These are phyloP conservation scores for Vaccinium myrtillus DNA, from an alignment of 148 eudicot genomes.

Conservation along the genomic window DNA sequence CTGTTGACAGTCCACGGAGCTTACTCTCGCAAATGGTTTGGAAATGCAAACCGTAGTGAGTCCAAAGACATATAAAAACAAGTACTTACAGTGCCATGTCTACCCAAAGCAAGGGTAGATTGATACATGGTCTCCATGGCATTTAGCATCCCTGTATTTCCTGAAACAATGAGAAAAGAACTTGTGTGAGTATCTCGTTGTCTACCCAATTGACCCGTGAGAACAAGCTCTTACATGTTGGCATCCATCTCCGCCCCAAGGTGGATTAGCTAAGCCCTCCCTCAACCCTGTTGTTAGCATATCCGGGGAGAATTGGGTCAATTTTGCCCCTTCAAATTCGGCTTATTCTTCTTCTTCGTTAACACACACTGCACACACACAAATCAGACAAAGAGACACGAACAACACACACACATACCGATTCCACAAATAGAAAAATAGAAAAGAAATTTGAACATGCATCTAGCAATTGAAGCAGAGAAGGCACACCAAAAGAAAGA, in stretches of 20 bases:
- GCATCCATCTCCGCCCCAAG: neutral
- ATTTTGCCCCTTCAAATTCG: too few relatives aligned
- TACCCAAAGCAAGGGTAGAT: constrained; percentile 78
- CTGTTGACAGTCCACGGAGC: neutral
- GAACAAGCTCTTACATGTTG: neutral
- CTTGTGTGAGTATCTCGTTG: constrained; percentile 13
- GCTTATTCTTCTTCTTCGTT: too few relatives aligned
- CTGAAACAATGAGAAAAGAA: constrained; percentile 38
- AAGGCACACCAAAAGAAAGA: too few relatives aligned
- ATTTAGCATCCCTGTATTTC: constrained; percentile 83
- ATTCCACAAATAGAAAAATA: too few relatives aligned
- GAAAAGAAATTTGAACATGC: too few relatives aligned
- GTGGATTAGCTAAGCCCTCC: too few relatives aligned
- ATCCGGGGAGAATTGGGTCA: too few relatives aligned
- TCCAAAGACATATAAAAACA: neutral
- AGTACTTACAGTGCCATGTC: constrained; percentile 79
- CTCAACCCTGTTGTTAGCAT: too few relatives aligned
- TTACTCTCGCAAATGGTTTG: neutral
- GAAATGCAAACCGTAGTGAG: neutral
- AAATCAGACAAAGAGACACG: too few relatives aligned
- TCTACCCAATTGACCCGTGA: neutral
- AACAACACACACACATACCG: too few relatives aligned
- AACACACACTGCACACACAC: too few relatives aligned
- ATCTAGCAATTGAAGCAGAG: too few relatives aligned
- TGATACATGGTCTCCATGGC: constrained; percentile 94